These are phyloP conservation scores for Casuarina glauca DNA, from an alignment of 306 rosid genomes.

Conservation along the genomic window DNA sequence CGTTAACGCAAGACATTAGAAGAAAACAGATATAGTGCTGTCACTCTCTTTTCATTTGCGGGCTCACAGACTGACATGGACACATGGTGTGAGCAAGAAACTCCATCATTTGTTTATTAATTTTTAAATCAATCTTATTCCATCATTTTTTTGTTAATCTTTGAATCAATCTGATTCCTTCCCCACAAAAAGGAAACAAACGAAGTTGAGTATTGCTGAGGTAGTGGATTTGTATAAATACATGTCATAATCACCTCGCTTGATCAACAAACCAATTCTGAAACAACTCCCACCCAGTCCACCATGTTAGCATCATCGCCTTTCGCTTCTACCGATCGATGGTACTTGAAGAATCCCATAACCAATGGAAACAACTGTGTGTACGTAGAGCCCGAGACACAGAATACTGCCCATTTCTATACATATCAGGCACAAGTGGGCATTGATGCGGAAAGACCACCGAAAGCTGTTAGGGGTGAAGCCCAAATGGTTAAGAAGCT, in stretches of 20 bases:
- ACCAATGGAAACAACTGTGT: conserved; percentile 17
- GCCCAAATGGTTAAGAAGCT: conserved; percentile 50
- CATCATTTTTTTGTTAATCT: no score
- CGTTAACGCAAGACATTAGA: no score
- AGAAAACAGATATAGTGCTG: no score
- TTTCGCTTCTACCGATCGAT: background rate
- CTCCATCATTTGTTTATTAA: no score
- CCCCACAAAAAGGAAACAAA: no score
- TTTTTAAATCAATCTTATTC: no score
- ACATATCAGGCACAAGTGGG: background rate
- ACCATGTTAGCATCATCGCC: conserved; percentile 22
- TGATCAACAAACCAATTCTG: background rate
- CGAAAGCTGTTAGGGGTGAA: background rate
- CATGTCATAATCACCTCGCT: background rate
- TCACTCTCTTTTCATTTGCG: no score
- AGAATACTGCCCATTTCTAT: background rate
- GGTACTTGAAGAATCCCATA: conserved; percentile 8
- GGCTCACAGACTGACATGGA: no score
- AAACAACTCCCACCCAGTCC: background rate
- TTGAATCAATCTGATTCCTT: no score
- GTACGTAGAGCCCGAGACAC: background rate
- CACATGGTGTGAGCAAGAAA: no score
- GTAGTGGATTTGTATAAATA: background rate
- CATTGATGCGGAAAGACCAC: conserved; percentile 10
- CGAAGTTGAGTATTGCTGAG: background rate